These are phyloP conservation scores for Trypanosoma rangeli DNA, from an alignment of 208 protist genomes.

Conservation along the genomic window DNA sequence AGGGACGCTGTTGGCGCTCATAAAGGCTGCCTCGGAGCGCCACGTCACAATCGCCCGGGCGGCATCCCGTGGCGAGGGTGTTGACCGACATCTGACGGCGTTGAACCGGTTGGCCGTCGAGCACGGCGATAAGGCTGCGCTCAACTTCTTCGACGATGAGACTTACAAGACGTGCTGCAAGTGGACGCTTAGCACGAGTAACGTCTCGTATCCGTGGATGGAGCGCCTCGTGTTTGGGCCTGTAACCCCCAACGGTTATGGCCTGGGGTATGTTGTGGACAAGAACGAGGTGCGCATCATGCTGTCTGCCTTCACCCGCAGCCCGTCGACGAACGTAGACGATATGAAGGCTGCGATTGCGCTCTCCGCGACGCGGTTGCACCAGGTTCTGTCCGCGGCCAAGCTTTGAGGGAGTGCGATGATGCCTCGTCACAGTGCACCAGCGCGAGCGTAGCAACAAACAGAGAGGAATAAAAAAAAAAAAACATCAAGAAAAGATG, in stretches of 20 bases:
- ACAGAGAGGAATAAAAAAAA: conserved; percentile 11
- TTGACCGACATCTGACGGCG: conserved; percentile 89
- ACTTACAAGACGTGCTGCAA: conserved; percentile 50
- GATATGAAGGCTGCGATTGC: conserved; percentile 50
- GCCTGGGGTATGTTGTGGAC: conserved; percentile 91
- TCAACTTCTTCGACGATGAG: conserved; percentile 84
- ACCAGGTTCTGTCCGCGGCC: background rate
- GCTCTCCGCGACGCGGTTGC: conserved; percentile 10
- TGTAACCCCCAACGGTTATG: conserved; percentile 83
- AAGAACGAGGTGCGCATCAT: conserved; percentile 83
- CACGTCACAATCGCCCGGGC: conserved; percentile 56
- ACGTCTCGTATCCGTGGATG: conserved; percentile 74
- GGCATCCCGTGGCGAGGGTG: conserved; percentile 72
- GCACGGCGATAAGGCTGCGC: conserved; percentile 59
- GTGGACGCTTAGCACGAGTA: conserved; percentile 61
- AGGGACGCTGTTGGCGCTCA: conserved; percentile 45
- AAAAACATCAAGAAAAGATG: conserved; percentile 3
- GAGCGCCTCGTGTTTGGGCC: conserved; percentile 88
- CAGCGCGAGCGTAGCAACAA: background rate
- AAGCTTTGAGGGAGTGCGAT: background rate
- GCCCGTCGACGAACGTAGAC: conserved; percentile 60
- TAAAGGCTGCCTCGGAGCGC: conserved; percentile 41
- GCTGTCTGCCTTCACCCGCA: conserved; percentile 81
- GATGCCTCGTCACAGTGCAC: background rate
- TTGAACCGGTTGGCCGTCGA: conserved; percentile 73